phyloP scores from a whole-genome alignment of 495 filamentous ascomycete genomes.

The Sporormia fimetaria region DNA sequence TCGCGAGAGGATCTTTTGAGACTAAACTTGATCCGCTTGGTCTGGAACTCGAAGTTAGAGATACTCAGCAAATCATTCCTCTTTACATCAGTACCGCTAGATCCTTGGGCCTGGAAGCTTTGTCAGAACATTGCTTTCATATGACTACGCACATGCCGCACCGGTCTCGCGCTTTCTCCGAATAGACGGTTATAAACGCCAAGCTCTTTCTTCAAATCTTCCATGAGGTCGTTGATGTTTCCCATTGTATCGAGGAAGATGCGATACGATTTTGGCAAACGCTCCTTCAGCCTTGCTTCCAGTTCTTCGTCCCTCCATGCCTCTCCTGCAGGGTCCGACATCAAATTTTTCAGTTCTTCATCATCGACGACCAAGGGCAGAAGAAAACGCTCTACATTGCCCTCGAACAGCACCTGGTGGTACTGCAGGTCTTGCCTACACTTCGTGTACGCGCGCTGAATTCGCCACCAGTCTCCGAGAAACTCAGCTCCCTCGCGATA shows the following conservation, averaged over 20 bases:
- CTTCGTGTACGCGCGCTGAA: conserved; percentile 15
- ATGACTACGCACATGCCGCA: background rate
- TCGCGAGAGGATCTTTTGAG: conserved; percentile 27
- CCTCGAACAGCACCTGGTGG: conserved; percentile 25
- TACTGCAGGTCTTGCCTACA: conserved; percentile 25
- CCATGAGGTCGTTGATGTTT: conserved; percentile 14
- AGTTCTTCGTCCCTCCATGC: conserved; percentile 14
- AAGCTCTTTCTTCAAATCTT: conserved; percentile 24
- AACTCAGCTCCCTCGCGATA: conserved; percentile 15
- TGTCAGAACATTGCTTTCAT: background rate
- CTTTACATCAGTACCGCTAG: background rate
- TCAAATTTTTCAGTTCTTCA: conserved; percentile 12
- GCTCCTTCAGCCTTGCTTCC: conserved; percentile 11
- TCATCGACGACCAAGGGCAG: conserved; percentile 27
- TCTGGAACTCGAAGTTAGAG: conserved; percentile 22
- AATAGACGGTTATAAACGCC: conserved; percentile 31
- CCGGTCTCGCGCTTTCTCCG: conserved; percentile 7
- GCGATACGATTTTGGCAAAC: conserved; percentile 15
- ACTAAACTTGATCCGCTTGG: conserved; percentile 30
- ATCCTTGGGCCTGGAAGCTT: background rate
- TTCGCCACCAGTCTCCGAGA: conserved; percentile 12
- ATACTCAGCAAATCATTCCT: conserved; percentile 6
- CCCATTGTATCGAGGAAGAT: conserved; percentile 9
- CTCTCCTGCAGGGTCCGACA: conserved; percentile 10
- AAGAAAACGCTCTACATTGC: conserved; percentile 27